Evolutionary conservation across 176 grass and related monocot species (phyloP).

Genomic region (Cenchrus purpureus): DNA sequence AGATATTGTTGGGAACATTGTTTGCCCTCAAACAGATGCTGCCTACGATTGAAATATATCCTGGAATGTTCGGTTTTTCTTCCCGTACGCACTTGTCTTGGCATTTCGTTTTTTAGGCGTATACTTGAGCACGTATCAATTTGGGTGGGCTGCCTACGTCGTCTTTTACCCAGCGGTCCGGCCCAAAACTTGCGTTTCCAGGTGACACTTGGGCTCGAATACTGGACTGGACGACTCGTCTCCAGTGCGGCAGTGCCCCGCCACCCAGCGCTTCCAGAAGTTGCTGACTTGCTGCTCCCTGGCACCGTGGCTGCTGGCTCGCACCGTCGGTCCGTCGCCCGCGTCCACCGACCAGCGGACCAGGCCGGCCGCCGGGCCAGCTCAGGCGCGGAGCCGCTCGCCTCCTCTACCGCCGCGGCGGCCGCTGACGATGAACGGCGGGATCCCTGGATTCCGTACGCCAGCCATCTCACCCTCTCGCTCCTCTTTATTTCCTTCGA

Average conservation of each 20-base stretch:
- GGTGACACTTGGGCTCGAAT: too few species aligned
- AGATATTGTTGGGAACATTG: too few species aligned
- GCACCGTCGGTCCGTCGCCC: neutral
- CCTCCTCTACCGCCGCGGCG: slow-evolving; percentile 1
- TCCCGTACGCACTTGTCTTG: too few species aligned
- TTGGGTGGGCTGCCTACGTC: too few species aligned
- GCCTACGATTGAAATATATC: too few species aligned
- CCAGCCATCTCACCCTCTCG: too few species aligned
- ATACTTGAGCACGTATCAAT: too few species aligned
- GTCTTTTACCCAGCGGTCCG: too few species aligned
- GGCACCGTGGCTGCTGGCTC: neutral
- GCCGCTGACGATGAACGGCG: slow-evolving; percentile 78
- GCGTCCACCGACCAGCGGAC: slow-evolving; percentile 37
- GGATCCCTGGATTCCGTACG: slow-evolving; percentile 86
- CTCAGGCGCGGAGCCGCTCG: neutral
- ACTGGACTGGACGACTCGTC: neutral
- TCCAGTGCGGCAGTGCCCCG: neutral
- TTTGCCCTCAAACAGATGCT: too few species aligned
- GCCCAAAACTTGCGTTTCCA: too few species aligned
- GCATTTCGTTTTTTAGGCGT: too few species aligned
- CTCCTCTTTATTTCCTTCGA: neutral
- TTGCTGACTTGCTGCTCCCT: slow-evolving; percentile 11
- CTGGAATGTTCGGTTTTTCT: too few species aligned
- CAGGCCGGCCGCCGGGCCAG: neutral
- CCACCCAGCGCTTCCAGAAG: slow-evolving; percentile 18